Evolutionary conservation across 306 rosid species (phyloP).

Genomic region (Lithocarpus polystachyus): DNA sequence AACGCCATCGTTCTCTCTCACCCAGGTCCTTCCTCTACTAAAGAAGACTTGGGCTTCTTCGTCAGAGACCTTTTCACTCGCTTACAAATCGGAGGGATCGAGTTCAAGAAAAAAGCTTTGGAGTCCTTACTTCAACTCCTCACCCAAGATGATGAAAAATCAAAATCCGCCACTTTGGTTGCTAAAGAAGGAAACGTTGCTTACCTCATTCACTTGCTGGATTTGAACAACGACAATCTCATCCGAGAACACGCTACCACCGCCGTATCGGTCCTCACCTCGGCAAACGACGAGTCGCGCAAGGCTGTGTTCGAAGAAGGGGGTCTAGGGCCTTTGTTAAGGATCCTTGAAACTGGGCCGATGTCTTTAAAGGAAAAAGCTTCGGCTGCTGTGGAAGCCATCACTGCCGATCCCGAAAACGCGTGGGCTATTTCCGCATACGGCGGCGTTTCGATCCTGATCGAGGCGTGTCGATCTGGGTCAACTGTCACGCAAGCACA

Average conservation of each 20-base stretch:
- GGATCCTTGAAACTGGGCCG: slow-evolving; percentile 42
- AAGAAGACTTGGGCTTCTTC: slow-evolving; percentile 38
- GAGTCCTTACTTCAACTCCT: slow-evolving; percentile 54
- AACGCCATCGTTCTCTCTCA: slow-evolving; percentile 56
- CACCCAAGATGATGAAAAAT: slow-evolving; percentile 21
- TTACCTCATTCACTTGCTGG: slow-evolving; percentile 44
- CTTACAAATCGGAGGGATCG: slow-evolving; percentile 53
- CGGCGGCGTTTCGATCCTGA: slow-evolving; percentile 41
- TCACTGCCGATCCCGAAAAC: slow-evolving; percentile 45
- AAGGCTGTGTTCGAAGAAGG: slow-evolving; percentile 52
- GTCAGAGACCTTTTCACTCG: slow-evolving; percentile 51
- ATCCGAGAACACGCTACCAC: slow-evolving; percentile 40
- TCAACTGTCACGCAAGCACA: slow-evolving; percentile 34
- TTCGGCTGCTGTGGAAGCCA: slow-evolving; percentile 44
- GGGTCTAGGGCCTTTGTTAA: slow-evolving; percentile 42
- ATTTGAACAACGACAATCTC: slow-evolving; percentile 34
- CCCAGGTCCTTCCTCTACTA: slow-evolving; percentile 41
- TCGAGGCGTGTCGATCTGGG: slow-evolving; percentile 56
- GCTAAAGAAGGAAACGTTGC: slow-evolving; percentile 41
- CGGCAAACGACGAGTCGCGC: slow-evolving; percentile 40
- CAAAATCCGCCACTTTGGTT: slow-evolving; percentile 26
- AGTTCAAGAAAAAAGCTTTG: slow-evolving; percentile 52
- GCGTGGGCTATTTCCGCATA: slow-evolving; percentile 62
- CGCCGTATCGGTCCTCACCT: slow-evolving; percentile 40
- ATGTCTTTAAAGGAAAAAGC: slow-evolving; percentile 41